Evolutionary conservation across 2,329 filamentous ascomycete species (phyloP), one percentile per base, ranked within the genome.

Genomic region (Fusarium sp.): DNA sequence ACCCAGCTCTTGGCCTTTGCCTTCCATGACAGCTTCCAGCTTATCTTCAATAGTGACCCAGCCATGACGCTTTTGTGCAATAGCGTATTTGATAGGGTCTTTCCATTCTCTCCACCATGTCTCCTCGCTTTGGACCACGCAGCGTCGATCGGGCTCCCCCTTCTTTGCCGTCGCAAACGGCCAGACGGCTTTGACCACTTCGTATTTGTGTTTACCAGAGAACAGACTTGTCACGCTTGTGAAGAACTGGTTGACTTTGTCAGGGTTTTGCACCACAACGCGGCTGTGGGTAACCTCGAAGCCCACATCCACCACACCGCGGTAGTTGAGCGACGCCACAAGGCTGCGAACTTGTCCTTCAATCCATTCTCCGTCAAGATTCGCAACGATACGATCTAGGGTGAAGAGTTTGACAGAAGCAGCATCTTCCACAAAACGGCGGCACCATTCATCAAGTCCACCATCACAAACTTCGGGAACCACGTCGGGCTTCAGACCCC

Each of bases 141-240:
- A 85, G 48, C 71, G 72, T 44, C 80, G 77, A 11, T 70, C 79
- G n/a, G 61, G 70, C 59, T 81, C 81, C 35, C 75, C 82, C 63
- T 73, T 80, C 67, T 71, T 75, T 4, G 77, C 74, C 61, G 81
- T 82, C 2, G 84, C 84, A 72, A 85, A 86, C 4, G 83, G 84
- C 84, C 84, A 87, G 1, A 86, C 79, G 1, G 79, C 77, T 69
- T 84, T 83, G 44, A 84, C 77, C 3, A 85, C 81, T 70, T 85
- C 83, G 62, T 85, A 86, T 60, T 78, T 81, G 69, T 79, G 80
- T 70, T 80, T 83, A 4, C 83, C 82, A 1, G 77, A 76, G 63
- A 86, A 85, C 2, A 86, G 71, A 24, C 80, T 78, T 3, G 80
- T 78, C 25, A 87, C 76, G 24, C 77, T 81, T 11, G 81, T 83